These are phyloP conservation scores for Hortaea sp. DNA, from an alignment of 2,329 filamentous ascomycete genomes.

Conservation along the genomic window DNA sequence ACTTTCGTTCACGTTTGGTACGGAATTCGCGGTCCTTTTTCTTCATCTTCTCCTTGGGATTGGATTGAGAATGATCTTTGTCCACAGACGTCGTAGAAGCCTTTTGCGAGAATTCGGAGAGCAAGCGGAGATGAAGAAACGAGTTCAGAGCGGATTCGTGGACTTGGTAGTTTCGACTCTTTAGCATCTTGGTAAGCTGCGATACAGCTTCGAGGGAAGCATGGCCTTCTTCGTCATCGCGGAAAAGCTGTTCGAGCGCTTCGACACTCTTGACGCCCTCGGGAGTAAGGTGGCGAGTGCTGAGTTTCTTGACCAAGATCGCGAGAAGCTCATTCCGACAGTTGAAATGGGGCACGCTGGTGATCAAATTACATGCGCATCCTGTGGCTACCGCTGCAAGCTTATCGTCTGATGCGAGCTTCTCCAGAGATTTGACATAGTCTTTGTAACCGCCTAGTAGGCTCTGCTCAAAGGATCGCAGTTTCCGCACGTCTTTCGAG, in stretches of 20 bases:
- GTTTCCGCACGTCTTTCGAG: slow-evolving; percentile 78
- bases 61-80: slow-evolving; percentile 38
- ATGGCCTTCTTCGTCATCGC: slow-evolving; percentile 79
- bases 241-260: slow-evolving; percentile 72
- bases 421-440: slow-evolving; percentile 68
- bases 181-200: slow-evolving; percentile 91
- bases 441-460: slow-evolving; percentile 74
- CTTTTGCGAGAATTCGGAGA: slow-evolving; percentile 79
- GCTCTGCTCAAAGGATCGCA: slow-evolving; percentile 78
- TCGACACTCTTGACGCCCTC: slow-evolving; percentile 70
- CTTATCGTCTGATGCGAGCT: slow-evolving; percentile 46
- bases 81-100: slow-evolving; percentile 72
- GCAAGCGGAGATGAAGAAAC: slow-evolving; percentile 77
- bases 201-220: slow-evolving; percentile 79
- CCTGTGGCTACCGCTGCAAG: slow-evolving; percentile 57
- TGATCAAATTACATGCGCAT: slow-evolving; percentile 73
- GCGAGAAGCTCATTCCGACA: slow-evolving; percentile 80
- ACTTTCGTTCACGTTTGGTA: slow-evolving; percentile 78
- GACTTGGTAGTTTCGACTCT: slow-evolving; percentile 68
- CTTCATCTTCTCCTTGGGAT: slow-evolving; percentile 42
- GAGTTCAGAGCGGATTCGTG: slow-evolving; percentile 82
- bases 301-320: slow-evolving; percentile 77
- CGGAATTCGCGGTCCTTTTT: slow-evolving; percentile 76
- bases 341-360: slow-evolving; percentile 90
- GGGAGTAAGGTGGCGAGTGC: slow-evolving; percentile 57